A percentile compares a stretch with the other conserved stretches of the same genome.
phyloP scores from a whole-genome alignment of 2,329 filamentous ascomycete species.

The Diaporthe citriasiana region DNA sequence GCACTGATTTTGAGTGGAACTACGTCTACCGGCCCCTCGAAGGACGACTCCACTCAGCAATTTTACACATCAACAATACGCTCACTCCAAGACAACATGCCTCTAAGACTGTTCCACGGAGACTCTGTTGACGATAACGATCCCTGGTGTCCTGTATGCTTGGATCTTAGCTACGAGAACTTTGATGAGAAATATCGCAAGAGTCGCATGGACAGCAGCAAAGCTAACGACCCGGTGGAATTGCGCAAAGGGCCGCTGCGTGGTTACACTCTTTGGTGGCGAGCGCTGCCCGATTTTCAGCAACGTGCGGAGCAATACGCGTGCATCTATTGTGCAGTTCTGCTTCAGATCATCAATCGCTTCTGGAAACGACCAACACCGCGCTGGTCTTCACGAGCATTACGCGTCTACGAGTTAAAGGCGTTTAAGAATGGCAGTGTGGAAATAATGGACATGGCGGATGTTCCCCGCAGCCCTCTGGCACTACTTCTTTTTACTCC shows the following conservation, averaged over 20 bases:
- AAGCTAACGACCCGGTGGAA: not conserved
- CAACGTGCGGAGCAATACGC: not conserved
- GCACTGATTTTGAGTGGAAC: not conserved
- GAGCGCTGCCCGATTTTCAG: not conserved
- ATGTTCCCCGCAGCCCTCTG: not conserved
- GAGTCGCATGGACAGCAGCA: not conserved
- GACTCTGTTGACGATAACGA: not conserved
- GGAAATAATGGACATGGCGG: not conserved
- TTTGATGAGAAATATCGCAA: not conserved
- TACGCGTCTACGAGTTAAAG: not conserved
- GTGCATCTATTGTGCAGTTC: not conserved
- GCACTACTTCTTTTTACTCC: not conserved
- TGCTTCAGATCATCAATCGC: not conserved
- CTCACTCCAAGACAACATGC: not conserved
- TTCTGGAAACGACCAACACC: not conserved
- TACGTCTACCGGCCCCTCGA: not conserved
- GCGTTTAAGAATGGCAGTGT: not conserved
- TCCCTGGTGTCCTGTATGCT: not conserved
- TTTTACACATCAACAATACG: not conserved
- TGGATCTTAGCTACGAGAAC: not conserved
- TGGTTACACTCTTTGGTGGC: not conserved
- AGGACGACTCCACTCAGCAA: not conserved
- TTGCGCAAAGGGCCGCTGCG: not conserved
- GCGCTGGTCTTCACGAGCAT: rapidly evolving
- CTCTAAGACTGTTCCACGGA: not conserved